Evolutionary conservation across 2,329 filamentous ascomycete genomes (phyloP), one percentile per base, ranked within the genome.

Genomic region (Sporothrix dimorphospora): DNA sequence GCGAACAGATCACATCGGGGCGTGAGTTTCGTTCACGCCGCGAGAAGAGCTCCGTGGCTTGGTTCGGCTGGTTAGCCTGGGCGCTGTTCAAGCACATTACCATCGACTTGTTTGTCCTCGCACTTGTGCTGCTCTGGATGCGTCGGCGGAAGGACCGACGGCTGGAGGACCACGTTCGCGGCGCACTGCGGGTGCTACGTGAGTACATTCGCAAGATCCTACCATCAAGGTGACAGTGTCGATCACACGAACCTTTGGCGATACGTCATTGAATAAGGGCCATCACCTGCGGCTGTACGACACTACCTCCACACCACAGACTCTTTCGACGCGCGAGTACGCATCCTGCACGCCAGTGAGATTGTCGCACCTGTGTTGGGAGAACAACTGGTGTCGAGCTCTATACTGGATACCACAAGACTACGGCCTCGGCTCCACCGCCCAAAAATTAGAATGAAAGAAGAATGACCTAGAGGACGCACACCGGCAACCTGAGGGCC

Each of bases 1-100:
- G 96, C 47, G 96, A 99, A 81, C 94, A 98, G 79, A 91, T 98
- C 76, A 91, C 94, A 70, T 88, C 89, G 0, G 90, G 93, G 0
- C 86, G 92, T 14, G 88, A 95, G 75, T 92, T 92, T 82, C 88
- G 88, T 74, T 87, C 88, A 21, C 88, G 88, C 76, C 90, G 87
- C 76, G 87, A 88, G 74, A 88, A 88, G 74, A 90, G 88, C 70
- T 80, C 92, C 30, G 86, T 89, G 66, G 86, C 90, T 1, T 97
- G 93, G 93, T 66, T 91, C 0, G 84, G 88, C 59, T 93, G 93
- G 87, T 76, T 91, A 3, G 79, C 91, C 0, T 94, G 91, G 91
- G 81, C 89, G 53, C 79, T 88, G 24, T 80, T 91, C 53, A 93
- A 94, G 79, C 94, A 98, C 78, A 77, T 96, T 6, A 83, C 92